Base-by-base conservation (phyloP, 192 early-diverging fungal genomes). In the Dissophora globulifera region DNA sequence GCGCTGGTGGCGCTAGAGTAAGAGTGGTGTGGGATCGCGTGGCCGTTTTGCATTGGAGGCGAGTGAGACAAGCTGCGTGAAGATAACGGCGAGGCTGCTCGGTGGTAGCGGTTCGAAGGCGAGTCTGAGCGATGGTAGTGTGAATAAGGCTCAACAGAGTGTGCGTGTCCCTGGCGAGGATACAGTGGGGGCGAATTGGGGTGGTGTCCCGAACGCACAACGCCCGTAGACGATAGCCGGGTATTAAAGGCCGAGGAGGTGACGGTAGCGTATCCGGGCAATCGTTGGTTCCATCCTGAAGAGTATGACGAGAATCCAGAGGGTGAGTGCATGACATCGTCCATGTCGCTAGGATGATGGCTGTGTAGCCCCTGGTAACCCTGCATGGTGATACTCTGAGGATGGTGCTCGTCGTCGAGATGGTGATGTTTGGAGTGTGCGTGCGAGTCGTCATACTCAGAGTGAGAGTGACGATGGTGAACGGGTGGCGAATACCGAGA, bases 231-330 rank as follows among this genome's bases (percentile, higher is more conserved):
- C 3, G 72, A 76, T 2, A 76, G 62, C 2, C 72, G 57, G 6
- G 72, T 67, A 47, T 50, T 67, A 22, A 53, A 64, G 26, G 58
- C 22, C 1, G 63, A 55, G 12, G 72, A 66, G 1, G 72, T 58
- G 20, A 76, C 50, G 10, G 72, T 76, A 1, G 72, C 58, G 25
- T 76, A 76, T 41, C 72, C 72, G 6, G 72, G 72, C 9, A 76
- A 31, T 4, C 72, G 62, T 16, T 58, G 57, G 47, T 76, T 76
- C 72, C 72, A 76, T 25, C 72, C 72, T 23, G 72, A 76, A 0
- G 69, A 63, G 33, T 62, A 30, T 17, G 63, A 47, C 3, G 71
- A 54, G 16, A 41, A 54, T 13, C 33, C 35, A 4, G 67, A 60
- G 4, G 62, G 22, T 4, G 35, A 30, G 13, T 46, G 61, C 45